Base-by-base conservation (phyloP, 495 filamentous ascomycete species). In the Letharia columbiana region DNA sequence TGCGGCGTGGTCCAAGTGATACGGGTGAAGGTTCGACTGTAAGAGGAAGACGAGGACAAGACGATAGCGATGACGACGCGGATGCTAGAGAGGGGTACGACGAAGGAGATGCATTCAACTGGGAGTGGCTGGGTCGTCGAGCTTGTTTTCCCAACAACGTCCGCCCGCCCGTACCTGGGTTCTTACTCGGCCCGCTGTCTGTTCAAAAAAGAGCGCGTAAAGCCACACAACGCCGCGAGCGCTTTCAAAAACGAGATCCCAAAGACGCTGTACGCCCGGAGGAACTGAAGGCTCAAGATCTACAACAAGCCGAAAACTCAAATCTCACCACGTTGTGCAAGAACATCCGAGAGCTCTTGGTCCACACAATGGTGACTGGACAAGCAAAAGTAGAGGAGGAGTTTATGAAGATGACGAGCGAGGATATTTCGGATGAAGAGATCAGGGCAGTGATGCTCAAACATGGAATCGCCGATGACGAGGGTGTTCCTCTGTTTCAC, bases 161-260 rank as follows among this genome's bases (percentile, higher is more conserved):
- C 18, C 84, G 94, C 13, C 93, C 94, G 0, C 80, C 88, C 3
- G 84, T 93, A 15, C 84, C 90, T 2, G 87, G 90, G 5, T 98
- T 96, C 72, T 83, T 98, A 3, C 83, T 97, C 1, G 94, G 94
- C 0, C 94, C 94, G 3, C 77, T 99, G 4, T 93, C 91, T 2
- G 84, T 96, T 4, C 90, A 96, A 73, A 96, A 94, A 72, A 90
- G 91, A 67, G 80, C 78, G 9, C 84, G 92, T 5, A 86, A 86
- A 64, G 67, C 82, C 11, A 83, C 84, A 15, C 85, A 91, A 68
- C 84, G 91, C 23, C 82, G 83, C 63, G 84, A 81, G 13, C 78
- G 83, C 3, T 79, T 88, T 41, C 83, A 86, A 65, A 80, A 82
- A 2, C 86, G 86, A 49, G 84, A 87, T 67, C 81, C 87, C 2